Evolutionary conservation across 805 yeast species (phyloP).

Genomic region (Spathaspora girioi): DNA sequence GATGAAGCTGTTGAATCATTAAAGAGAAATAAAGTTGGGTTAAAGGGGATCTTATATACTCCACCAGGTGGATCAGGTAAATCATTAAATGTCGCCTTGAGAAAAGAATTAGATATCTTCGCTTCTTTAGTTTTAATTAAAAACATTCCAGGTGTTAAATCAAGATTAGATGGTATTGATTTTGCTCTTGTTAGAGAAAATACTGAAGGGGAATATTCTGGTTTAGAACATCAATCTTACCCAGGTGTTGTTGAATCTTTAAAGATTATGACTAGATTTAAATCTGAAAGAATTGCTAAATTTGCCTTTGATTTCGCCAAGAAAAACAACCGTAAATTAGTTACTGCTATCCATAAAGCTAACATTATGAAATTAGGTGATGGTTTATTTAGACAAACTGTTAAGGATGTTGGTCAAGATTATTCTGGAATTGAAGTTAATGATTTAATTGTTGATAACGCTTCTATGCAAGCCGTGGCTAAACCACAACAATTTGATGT

Average conservation of each 20-base stretch:
- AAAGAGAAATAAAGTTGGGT: slow-evolving; percentile 94
- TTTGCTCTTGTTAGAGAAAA: slow-evolving; percentile 96
- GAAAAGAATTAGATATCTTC: slow-evolving; percentile 93
- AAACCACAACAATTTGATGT: slow-evolving; percentile 98
- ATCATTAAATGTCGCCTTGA: slow-evolving; percentile 91
- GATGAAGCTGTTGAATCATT: slow-evolving; percentile 84
- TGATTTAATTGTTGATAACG: slow-evolving; percentile 97
- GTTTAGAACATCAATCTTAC: slow-evolving; percentile 94
- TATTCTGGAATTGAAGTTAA: slow-evolving; percentile 79
- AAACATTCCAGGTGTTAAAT: slow-evolving; percentile 89
- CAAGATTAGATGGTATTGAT: slow-evolving; percentile 85
- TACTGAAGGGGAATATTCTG: slow-evolving; percentile 98
- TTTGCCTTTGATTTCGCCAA: slow-evolving; percentile 95
- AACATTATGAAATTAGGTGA: slow-evolving; percentile 98
- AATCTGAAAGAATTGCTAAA: slow-evolving; percentile 96
- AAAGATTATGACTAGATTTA: slow-evolving; percentile 89
- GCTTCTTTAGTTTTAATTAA: slow-evolving; percentile 94
- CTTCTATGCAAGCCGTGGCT: slow-evolving; percentile 99
- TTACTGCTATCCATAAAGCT: slow-evolving; percentile 98
- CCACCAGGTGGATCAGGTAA: slow-evolving; percentile 75
- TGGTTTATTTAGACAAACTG: slow-evolving; percentile 94
- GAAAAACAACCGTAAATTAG: slow-evolving; percentile 86
- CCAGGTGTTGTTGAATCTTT: slow-evolving; percentile 97
- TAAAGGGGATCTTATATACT: slow-evolving; percentile 93
- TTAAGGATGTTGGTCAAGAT: slow-evolving; percentile 78